Percentiles rank a stretch among this genome's conserved stretches.
Conservation (phyloP, 768 basidiomycete genomes). For the Tremella yokohamensis region DNA sequence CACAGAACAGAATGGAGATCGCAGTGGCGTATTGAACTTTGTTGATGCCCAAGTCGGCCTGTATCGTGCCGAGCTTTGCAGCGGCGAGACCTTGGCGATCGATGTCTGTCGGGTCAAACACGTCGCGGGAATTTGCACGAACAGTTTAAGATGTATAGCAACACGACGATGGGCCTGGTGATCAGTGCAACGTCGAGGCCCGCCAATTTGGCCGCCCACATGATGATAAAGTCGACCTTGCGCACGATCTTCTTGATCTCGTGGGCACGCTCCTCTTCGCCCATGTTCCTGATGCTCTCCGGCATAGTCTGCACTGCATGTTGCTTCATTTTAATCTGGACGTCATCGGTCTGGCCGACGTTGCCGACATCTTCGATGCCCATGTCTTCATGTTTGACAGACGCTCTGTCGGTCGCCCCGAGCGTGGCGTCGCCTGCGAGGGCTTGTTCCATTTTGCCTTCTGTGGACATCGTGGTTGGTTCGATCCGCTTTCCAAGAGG, state of each 20-base stretch:
- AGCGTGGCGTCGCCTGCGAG: no score
- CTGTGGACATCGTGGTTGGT: no score
- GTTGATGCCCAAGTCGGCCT: slow-evolving; percentile 38
- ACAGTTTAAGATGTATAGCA: slow-evolving; percentile 40
- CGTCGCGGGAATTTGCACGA: not conserved
- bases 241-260: slow-evolving; percentile 35
- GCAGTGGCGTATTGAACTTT: slow-evolving; percentile 38
- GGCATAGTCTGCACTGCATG: no score
- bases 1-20: slow-evolving; percentile 22
- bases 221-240: slow-evolving; percentile 35
- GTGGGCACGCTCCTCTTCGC: slow-evolving; percentile 22
- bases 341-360: no score
- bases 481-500: no score
- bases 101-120: slow-evolving; percentile 18
- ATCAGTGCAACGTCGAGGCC: slow-evolving; percentile 1
- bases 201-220: slow-evolving; percentile 33
- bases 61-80: slow-evolving; percentile 42
- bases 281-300: slow-evolving; percentile 20
- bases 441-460: no score
- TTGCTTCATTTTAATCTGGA: no score
- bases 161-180: slow-evolving; percentile 28
- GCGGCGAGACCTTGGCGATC: slow-evolving; percentile 42
- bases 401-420: no score
- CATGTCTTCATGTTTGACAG: no score
- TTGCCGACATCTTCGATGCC: no score